Conservation (phyloP, 192 early-diverging fungal species). For the Gorgonomyces haynaldii region DNA sequence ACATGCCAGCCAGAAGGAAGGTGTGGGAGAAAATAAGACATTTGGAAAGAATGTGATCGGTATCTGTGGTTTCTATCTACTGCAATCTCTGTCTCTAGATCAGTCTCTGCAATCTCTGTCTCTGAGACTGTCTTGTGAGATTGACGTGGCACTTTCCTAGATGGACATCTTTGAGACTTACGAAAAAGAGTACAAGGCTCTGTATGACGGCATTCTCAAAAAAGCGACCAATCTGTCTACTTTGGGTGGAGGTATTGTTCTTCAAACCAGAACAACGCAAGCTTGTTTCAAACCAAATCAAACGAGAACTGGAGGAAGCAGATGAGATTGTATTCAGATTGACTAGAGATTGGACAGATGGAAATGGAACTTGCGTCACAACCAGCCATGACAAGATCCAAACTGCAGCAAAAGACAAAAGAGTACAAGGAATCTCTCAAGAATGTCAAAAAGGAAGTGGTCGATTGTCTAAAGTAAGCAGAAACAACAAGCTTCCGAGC, state of each 20-base stretch:
- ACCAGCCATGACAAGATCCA: constrained; percentile 48
- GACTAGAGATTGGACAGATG: constrained; percentile 68
- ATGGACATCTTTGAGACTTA: constrained; percentile 73
- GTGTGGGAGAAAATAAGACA: constrained; percentile 41
- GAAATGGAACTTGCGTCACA: constrained; percentile 82
- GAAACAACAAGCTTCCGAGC: constrained; percentile 16
- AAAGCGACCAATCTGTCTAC: constrained; percentile 34
- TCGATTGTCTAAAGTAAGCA: constrained; percentile 13
- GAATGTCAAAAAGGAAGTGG: constrained; percentile 63
- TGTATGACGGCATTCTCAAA: constrained; percentile 42
- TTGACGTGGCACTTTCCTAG: background rate
- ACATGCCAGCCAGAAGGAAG: constrained; percentile 79
- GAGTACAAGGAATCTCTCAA: constrained; percentile 71
- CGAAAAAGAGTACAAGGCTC: constrained; percentile 66
- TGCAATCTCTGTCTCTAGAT: too few species aligned
- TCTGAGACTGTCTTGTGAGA: background rate
- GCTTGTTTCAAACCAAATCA: constrained; percentile 58
- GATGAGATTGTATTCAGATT: constrained; percentile 64
- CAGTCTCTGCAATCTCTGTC: too few species aligned
- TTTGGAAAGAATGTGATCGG: too few species aligned
- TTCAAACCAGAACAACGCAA: constrained; percentile 56
- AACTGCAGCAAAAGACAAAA: constrained; percentile 54
- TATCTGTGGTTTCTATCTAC: too few species aligned
- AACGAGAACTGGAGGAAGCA: constrained; percentile 80
- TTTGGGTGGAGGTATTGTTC: background rate